These are phyloP conservation scores for Sporothrix protearum DNA, from an alignment of 2,329 filamentous ascomycete genomes.

Conservation along the genomic window DNA sequence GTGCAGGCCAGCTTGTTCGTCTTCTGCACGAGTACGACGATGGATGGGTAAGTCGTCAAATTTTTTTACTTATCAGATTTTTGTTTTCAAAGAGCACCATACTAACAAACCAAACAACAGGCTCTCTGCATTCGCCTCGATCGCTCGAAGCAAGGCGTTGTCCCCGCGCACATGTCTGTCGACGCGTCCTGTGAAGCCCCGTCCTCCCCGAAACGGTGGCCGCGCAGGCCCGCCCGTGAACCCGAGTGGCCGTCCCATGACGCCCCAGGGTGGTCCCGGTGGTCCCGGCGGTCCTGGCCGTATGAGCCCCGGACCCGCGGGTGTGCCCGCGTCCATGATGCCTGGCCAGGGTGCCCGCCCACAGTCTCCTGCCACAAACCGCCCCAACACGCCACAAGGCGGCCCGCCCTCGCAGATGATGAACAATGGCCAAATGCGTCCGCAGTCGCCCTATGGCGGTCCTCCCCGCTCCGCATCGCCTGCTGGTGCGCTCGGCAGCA, in stretches of 20 bases:
- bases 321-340: conserved; percentile 14
- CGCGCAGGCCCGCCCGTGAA: conserved; percentile 30
- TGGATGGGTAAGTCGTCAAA: conserved; percentile 93
- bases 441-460: conserved; percentile 43
- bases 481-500: conserved; percentile 29
- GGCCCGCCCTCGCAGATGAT: conserved; percentile 37
- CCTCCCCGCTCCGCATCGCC: conserved; percentile 35
- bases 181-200: conserved; percentile 83
- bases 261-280: conserved; percentile 37
- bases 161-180: conserved; percentile 92
- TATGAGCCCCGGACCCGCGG: neutral
- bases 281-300: conserved; percentile 27
- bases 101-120: conserved; percentile 46
- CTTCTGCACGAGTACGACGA: conserved; percentile 96
- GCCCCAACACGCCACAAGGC: conserved; percentile 29
- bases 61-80: too few relatives aligned
- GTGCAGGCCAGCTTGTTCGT: conserved; percentile 77
- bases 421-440: conserved; percentile 31
- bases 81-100: neutral
- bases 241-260: conserved; percentile 36
- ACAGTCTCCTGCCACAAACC: conserved; percentile 28
- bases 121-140: conserved; percentile 89
- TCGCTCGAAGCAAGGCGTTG: conserved; percentile 86
- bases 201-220: conserved; percentile 49
- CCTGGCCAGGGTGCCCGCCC: conserved; percentile 11